Evolutionary conservation across 1,284 basidiomycete species (phyloP), one percentile per base, ranked within the genome.

Genomic region (Trametes hirsuta): DNA sequence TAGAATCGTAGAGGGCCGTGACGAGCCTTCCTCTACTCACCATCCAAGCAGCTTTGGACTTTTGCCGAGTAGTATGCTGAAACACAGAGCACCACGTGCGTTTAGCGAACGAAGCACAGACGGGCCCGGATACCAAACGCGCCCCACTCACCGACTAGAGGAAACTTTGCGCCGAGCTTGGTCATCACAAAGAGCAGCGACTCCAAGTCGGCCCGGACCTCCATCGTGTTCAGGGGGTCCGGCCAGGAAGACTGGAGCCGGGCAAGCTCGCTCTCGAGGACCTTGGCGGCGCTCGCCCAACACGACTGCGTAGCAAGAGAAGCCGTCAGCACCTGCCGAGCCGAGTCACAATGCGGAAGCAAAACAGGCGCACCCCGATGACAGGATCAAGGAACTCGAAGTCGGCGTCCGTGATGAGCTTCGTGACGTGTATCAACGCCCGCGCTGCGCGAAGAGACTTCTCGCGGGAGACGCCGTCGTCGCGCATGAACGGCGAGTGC

Each of bases 371-470:
- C 76, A 91, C 88, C 58, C 86, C 87, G 62, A 91, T 79, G 64
- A 90, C 83, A 22, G 90, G 90, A 75, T 91, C 89, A 35, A 91
- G 78, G 71, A 84, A 87, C 42, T 82, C 80, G 61, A 83, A 88
- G 68, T 90, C 88, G 67, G 81, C 73, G 39, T 90, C 87, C 25
- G 78, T 72, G 58, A 90, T 77, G 61, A 84, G 81, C 68, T 85
- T 85, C 66, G 85, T 80, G 66, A 90, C 75, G 45, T 79, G 76
- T 47, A 84, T 80, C 63, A 82, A 81, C 24, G 82, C 77, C 49
- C 84, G 79, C 24, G 87, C 85, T 22, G 88, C 84, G 55, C 76
- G 79, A 48, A 84, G 76, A 63, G 84, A 87, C 71, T 88, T 87
- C 37, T 87, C 86, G 64, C 87, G 86, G 24, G 84, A 82, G 50